These are phyloP conservation scores for Phaeosphaeriaceae sp. DNA, from an alignment of 2,329 filamentous ascomycete genomes.

Conservation along the genomic window DNA sequence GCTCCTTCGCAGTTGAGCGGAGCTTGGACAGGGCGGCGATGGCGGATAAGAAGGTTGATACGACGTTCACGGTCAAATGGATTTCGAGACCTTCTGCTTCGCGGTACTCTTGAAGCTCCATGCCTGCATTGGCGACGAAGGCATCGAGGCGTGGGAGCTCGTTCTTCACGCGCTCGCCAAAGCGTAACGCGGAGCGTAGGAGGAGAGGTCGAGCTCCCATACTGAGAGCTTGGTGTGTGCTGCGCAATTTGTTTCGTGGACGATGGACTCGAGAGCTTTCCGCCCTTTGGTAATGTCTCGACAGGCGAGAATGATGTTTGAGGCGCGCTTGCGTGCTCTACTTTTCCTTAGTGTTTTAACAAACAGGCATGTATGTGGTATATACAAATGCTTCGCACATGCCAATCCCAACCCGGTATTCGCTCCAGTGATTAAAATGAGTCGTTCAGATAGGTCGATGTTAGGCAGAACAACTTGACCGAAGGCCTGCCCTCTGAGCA, in stretches of 20 bases:
- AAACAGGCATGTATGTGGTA: not conserved
- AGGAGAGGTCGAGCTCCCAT: slow-evolving; percentile 30
- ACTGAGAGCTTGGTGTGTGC: slow-evolving; percentile 27
- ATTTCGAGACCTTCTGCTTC: slow-evolving; percentile 37
- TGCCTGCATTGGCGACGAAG: slow-evolving; percentile 45
- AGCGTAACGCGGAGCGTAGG: too few species aligned
- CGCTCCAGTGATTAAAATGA: slow-evolving; percentile 15
- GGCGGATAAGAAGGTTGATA: slow-evolving; percentile 58
- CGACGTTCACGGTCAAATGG: slow-evolving; percentile 63
- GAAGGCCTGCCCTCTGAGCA: slow-evolving; percentile 18
- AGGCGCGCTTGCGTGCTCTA: slow-evolving; percentile 27
- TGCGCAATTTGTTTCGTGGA: slow-evolving; percentile 9
- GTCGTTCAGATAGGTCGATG: slow-evolving; percentile 6
- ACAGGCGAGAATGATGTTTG: slow-evolving; percentile 41
- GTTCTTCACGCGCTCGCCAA: slow-evolving; percentile 21
- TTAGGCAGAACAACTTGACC: slow-evolving; percentile 9
- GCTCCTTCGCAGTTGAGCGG: slow-evolving; percentile 21
- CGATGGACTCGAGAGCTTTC: slow-evolving; percentile 33
- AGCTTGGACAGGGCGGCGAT: slow-evolving; percentile 54
- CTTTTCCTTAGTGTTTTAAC: not conserved
- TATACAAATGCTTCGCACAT: slow-evolving; percentile 11
- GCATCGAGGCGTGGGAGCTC: slow-evolving; percentile 38
- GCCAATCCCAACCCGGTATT: slow-evolving; percentile 17
- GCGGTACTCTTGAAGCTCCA: slow-evolving; percentile 25
- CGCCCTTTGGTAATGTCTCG: slow-evolving; percentile 39